Evolutionary conservation across 176 grass and related monocot species (phyloP), one percentile per base, ranked within the genome.

Genomic region (Chloris gayana): DNA sequence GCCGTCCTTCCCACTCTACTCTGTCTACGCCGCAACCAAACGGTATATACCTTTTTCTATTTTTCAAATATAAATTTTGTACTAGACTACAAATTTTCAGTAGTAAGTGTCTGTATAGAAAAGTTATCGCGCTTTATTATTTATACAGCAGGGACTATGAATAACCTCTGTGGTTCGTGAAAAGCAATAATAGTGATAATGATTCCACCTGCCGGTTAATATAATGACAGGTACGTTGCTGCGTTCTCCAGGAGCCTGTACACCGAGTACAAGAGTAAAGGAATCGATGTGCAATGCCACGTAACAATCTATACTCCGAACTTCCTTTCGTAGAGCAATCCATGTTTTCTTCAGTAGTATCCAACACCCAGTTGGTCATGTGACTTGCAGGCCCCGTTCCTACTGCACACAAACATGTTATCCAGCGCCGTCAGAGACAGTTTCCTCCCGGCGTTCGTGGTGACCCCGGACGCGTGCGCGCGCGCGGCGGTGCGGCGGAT

Each of bases 241-340:
- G 46, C 68, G 46, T 75, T 93, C 62, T 91, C 91, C 11, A 69
- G 70, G 47, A 66, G 88, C 69, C 85, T 93, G 3, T 80, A 83
- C 25, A 46, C 85, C 0, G 91, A 91, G 69, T 93, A 93, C 69
- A 76, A 62, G 10, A 78, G 77, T 56, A 82, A 88, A 64, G 88
- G 85, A 10, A 90, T 93, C 33, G 82, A 93, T 38, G 73, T 91
- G 32, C 91, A 93, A 13, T 86, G 83, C 0, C 82, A 93, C 88
- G 91, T 90, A 54, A 7, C 4, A 1, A 5, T 7, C 6, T 24
- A 22, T 1, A 6, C 9, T 1, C 21, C 5, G 39, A 6, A 41
- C 7, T 8, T 8, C 8, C 8, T 6, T 41, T 6, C 6, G 39
- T 6, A 6, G 6, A 37, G 6, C 35, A 4, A 37, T 37, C 35